Conservation (phyloP, 257 asterid genomes). For the Capsicum rhomboideum region DNA sequence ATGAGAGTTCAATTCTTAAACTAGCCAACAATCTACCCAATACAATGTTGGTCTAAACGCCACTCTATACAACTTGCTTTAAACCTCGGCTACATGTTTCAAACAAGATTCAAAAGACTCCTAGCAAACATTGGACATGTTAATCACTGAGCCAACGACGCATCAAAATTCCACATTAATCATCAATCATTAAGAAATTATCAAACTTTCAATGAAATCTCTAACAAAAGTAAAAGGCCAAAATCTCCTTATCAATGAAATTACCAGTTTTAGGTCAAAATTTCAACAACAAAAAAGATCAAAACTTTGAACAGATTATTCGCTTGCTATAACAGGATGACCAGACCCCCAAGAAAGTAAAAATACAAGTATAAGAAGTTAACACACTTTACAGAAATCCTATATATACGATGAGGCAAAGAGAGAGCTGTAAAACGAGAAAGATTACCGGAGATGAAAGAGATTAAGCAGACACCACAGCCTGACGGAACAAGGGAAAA, state of each 20-base stretch:
- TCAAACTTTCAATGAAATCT: no score
- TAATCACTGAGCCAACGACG: not conserved
- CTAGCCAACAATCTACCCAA: no score
- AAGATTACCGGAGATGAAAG: not conserved
- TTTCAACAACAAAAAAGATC: not conserved
- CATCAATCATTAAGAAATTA: not conserved
- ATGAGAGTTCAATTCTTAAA: no score
- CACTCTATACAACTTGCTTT: no score
- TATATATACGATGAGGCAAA: not conserved
- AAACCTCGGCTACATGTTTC: no score
- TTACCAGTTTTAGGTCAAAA: not conserved
- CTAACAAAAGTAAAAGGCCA: not conserved
- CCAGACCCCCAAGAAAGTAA: no score
- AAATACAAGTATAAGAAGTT: no score
- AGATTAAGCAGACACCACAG: not conserved
- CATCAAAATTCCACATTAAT: not conserved
- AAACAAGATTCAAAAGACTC: no score
- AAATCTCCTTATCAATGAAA: not conserved
- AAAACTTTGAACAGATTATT: not conserved
- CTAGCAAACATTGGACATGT: not conserved
- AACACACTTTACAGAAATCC: no score
- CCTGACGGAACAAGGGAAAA: not conserved
- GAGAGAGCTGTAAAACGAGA: not conserved
- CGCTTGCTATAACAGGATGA: not conserved
- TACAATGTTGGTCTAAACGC: no score